A percentile compares a stretch with the other conserved stretches of the same genome.
phyloP scores from a whole-genome alignment of 495 filamentous ascomycete species.

The Xylaria castorea region DNA sequence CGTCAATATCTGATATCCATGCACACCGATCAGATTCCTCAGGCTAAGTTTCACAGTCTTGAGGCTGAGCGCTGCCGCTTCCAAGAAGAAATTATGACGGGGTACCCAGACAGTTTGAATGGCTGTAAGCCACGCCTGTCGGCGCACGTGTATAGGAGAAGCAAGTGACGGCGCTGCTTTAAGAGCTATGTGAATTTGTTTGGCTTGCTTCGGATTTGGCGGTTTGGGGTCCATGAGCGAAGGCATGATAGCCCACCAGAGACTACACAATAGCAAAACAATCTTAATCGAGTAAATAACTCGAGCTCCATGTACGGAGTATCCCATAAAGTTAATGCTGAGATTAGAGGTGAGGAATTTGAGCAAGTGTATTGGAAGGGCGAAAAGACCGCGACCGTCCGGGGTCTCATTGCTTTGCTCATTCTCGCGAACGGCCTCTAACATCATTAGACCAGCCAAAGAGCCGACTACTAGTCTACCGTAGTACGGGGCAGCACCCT shows the following conservation, averaged over 20 bases:
- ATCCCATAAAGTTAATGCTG: conserved; percentile 55
- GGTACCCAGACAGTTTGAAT: conserved; percentile 96
- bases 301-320: conserved; percentile 48
- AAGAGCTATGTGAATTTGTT: conserved; percentile 46
- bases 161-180: conserved; percentile 71
- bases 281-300: conserved; percentile 62
- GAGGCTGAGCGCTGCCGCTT: conserved; percentile 78
- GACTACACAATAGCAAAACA: conserved; percentile 66
- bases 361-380: conserved; percentile 66
- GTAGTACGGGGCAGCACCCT: conserved; percentile 54
- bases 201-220: conserved; percentile 50
- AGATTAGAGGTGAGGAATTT: conserved; percentile 47
- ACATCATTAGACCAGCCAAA: conserved; percentile 87
- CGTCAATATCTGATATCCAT: conserved; percentile 76
- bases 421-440: conserved; percentile 73
- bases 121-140: conserved; percentile 92
- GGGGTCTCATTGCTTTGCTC: conserved; percentile 64
- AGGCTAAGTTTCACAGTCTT: conserved; percentile 82
- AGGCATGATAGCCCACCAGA: conserved; percentile 72
- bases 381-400: conserved; percentile 72
- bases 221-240: conserved; percentile 64
- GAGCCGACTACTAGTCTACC: conserved; percentile 90
- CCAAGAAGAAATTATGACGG: conserved; percentile 80
- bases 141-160: conserved; percentile 83
- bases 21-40: conserved; percentile 78